Conservation (phyloP, 2,329 filamentous ascomycete genomes). For the Amauroascus verrucosus region DNA sequence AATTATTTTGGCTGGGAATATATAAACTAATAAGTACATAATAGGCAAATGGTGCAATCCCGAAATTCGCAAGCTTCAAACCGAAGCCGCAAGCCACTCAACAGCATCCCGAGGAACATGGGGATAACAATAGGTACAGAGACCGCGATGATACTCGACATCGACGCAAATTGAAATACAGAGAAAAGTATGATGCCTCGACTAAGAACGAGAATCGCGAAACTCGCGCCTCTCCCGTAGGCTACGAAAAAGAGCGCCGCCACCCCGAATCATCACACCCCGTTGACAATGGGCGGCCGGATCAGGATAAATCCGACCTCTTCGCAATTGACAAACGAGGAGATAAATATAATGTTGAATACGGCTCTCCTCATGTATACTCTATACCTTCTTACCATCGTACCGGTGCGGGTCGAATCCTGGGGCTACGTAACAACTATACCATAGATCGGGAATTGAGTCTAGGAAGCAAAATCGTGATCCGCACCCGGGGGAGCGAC, state of each 20-base stretch:
- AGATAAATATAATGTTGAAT: conserved; percentile 63
- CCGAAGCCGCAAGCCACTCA: conserved; percentile 31
- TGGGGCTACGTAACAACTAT: conserved; percentile 53
- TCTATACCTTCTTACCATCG: conserved; percentile 62
- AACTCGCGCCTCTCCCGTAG: background rate
- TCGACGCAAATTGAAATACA: conserved; percentile 17
- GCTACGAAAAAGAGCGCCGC: background rate
- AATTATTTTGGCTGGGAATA: background rate
- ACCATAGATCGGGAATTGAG: conserved; percentile 56
- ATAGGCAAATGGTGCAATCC: too few relatives aligned
- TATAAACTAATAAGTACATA: background rate
- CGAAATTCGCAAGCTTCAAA: conserved; percentile 68
- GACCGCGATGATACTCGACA: background rate
- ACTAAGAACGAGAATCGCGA: background rate
- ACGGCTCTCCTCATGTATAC: conserved; percentile 63
- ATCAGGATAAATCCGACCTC: conserved; percentile 19
- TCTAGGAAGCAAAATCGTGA: conserved; percentile 32
- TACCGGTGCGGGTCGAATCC: conserved; percentile 55
- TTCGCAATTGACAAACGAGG: conserved; percentile 64
- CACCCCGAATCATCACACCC: background rate
- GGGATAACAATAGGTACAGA: background rate
- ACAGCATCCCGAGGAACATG: conserved; percentile 7
- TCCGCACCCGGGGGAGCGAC: conserved; percentile 21
- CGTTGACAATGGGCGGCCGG: background rate
- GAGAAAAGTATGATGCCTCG: background rate